phyloP scores from a whole-genome alignment of 306 rosid genomes.

The Prunus kanzakura region DNA sequence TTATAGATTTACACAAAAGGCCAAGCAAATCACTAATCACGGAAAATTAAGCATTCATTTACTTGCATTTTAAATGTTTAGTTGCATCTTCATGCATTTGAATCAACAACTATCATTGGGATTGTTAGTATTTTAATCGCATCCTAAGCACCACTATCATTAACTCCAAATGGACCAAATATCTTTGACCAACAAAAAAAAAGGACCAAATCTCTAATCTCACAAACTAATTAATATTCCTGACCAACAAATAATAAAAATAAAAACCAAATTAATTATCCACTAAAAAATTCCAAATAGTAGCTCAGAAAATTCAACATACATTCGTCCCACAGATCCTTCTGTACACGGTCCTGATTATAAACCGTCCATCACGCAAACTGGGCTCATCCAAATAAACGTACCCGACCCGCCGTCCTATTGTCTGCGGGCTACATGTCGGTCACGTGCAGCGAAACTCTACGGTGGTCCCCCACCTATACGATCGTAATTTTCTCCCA shows the following conservation, averaged over 20 bases:
- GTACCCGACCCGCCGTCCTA: conserved; percentile 35
- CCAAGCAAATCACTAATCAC: background rate
- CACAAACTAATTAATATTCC: background rate
- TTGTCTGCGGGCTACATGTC: conserved; percentile 3
- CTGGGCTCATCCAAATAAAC: conserved; percentile 1
- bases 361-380: conserved; percentile 11
- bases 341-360: background rate
- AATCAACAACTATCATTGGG: background rate
- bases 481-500: background rate
- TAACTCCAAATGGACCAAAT: background rate
- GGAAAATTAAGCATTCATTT: background rate
- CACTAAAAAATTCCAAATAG: background rate
- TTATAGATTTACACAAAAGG: too few species aligned
- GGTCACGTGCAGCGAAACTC: conserved; percentile 1
- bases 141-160: background rate
- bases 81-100: background rate
- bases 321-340: background rate
- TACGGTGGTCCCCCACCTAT: background rate
- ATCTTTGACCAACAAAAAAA: too few species aligned
- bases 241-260: background rate
- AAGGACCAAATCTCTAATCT: background rate
- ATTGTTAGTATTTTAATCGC: background rate
- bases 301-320: background rate
- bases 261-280: background rate
- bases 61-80: background rate